Base-by-base conservation (phyloP, 495 filamentous ascomycete genomes). In the Articulospora tetracladia region DNA sequence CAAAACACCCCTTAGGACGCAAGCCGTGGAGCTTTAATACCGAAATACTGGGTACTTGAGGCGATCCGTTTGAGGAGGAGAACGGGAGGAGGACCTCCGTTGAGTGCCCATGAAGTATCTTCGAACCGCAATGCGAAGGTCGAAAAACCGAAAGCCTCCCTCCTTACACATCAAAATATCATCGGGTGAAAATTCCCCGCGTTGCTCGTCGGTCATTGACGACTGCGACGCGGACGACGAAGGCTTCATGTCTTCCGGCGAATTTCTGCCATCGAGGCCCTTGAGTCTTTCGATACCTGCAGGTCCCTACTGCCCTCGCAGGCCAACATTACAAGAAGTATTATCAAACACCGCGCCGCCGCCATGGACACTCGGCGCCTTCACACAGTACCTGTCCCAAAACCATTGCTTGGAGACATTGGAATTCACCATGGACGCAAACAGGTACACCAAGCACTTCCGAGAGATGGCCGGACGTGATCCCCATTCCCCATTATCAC, bases 371-470 rank as follows among this genome's bases (percentile, higher is more conserved):
- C 81, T 98, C 19, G 84, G 84, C 64, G 94, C 95, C 23, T 98
- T 99, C 74, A 98, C 91, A 83, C 94, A 93, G 53, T 99, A 94
- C 69, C 83, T 98, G 24, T 97, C 95, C 1, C 93, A 97, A 66
- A 98, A 98, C 64, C 95, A 98, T 73, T 99, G 95, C 68, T 75
- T 98, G 46, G 95, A 99, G 73, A 99, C 91, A 7, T 75, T 99
- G 48, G 95, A 99, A 68, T 99, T 99, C 75, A 97, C 94, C 46
- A 83, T 97, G 82, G 94, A 97, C 70, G 90, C 94, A 51, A 86
- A 89, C 53, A 86, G 92, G n/a, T 99, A 99, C 73, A 80, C 83
- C 50, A 83, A 90, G 56, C 85, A 88, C 57, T 92, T 93, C 69
- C 69, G 79, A 28, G 76, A 83, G 15, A 74, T 89, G 61, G 32